Evolutionary conservation across 805 yeast genomes (phyloP).

Genomic region (Blastobotrys terrestris): DNA sequence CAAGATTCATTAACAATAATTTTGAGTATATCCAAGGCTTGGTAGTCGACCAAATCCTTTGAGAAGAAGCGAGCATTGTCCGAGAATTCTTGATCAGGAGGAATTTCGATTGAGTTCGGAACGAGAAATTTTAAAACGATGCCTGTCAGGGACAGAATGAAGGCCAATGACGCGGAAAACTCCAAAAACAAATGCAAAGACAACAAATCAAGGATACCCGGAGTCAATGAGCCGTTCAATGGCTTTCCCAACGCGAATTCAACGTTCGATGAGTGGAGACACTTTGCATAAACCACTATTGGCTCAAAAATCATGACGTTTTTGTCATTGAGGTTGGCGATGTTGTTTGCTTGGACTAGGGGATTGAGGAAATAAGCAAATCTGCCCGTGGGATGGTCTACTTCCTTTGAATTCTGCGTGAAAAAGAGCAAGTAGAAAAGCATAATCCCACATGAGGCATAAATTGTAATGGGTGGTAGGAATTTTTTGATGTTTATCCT

Average conservation of each 20-base stretch:
- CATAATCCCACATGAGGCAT: background rate
- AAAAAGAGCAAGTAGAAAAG: conserved; percentile 1
- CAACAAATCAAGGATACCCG: conserved; percentile 4
- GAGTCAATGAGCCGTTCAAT: conserved; percentile 4
- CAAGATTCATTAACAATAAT: conserved; percentile 28
- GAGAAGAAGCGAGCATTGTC: conserved; percentile 20
- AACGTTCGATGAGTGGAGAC: background rate
- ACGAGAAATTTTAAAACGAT: conserved; percentile 39
- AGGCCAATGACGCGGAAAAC: conserved; percentile 43
- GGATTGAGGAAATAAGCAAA: conserved; percentile 3
- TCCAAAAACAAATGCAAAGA: conserved; percentile 37
- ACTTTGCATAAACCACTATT: conserved; percentile 1
- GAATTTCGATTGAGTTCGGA: conserved; percentile 11
- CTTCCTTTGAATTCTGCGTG: background rate
- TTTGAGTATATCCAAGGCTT: conserved; percentile 55
- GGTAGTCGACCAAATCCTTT: conserved; percentile 46
- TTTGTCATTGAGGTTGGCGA: background rate
- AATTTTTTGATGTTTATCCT: conserved; percentile 1
- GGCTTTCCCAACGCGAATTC: background rate
- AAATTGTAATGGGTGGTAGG: background rate
- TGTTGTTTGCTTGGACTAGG: background rate
- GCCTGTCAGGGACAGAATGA: conserved; percentile 45
- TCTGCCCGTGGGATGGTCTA: conserved; percentile 2
- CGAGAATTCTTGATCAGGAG: background rate
- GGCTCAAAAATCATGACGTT: conserved; percentile 2